Percentiles rank a stretch among this genome's conserved stretches.
phyloP scores from a whole-genome alignment of 805 yeast species.

The Metschnikowia lachancei region DNA sequence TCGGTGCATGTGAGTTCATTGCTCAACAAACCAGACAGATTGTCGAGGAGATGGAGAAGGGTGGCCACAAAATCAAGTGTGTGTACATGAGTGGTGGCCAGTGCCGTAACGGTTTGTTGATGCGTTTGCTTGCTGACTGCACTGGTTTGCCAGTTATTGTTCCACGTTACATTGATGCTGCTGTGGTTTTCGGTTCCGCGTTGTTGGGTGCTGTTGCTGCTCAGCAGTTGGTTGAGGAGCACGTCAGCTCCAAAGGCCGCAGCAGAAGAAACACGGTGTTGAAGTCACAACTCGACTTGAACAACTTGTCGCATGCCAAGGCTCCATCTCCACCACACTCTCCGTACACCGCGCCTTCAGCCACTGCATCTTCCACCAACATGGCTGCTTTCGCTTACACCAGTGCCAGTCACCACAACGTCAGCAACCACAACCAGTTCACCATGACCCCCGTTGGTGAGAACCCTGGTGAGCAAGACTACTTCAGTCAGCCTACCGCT shows the following conservation, averaged over 20 bases:
- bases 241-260: slow-evolving; percentile 32
- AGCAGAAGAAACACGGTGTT: slow-evolving; percentile 36
- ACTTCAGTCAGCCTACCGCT: slow-evolving; percentile 33
- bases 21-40: slow-evolving; percentile 97
- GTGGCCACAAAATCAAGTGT: slow-evolving; percentile 74
- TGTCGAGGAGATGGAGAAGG: slow-evolving; percentile 73
- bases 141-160: slow-evolving; percentile 89
- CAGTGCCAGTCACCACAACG: slow-evolving; percentile 29
- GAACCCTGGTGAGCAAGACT: slow-evolving; percentile 34
- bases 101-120: slow-evolving; percentile 85
- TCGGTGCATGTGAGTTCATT: slow-evolving; percentile 95
- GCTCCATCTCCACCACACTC: slow-evolving; percentile 42
- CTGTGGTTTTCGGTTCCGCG: slow-evolving; percentile 96
- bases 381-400: slow-evolving; percentile 49
- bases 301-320: slow-evolving; percentile 12
- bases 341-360: slow-evolving; percentile 77
- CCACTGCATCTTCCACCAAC: slow-evolving; percentile 67
- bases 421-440: slow-evolving; percentile 30
- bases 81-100: slow-evolving; percentile 96
- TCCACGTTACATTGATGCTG: slow-evolving; percentile 94
- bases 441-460: slow-evolving; percentile 39
- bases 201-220: slow-evolving; percentile 93
- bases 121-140: slow-evolving; percentile 88
- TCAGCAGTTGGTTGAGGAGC: slow-evolving; percentile 50
- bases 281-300: slow-evolving; percentile 33